These are phyloP conservation scores for Plasmodium knowlesi DNA, from an alignment of 169 alveolate species.

Conservation along the genomic window DNA sequence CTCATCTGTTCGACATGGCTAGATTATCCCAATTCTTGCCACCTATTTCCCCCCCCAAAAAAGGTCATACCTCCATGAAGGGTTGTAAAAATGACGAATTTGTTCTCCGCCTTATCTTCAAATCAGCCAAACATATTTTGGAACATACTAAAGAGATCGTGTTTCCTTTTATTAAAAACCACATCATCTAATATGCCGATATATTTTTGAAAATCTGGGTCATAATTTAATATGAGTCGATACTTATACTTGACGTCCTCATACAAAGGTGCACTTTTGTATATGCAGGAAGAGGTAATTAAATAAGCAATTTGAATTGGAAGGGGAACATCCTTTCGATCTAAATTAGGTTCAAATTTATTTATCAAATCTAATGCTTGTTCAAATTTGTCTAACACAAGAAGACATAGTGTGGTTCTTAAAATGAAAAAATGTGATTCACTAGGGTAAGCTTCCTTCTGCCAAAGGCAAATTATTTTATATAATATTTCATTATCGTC, in stretches of 20 bases:
- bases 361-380: constrained; percentile 45
- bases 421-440: constrained; percentile 55
- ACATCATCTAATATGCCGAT: constrained; percentile 19
- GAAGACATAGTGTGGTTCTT: constrained; percentile 56
- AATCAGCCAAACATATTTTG: constrained; percentile 45
- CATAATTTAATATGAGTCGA: constrained; percentile 71
- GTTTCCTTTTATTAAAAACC: constrained; percentile 27
- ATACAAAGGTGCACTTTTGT: constrained; percentile 31
- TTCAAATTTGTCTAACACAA: constrained; percentile 30
- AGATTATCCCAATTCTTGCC: not conserved
- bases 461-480: constrained; percentile 38
- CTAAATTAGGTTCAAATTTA: constrained; percentile 48
- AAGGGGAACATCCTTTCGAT: constrained; percentile 58
- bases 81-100: not conserved
- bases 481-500: constrained; percentile 38
- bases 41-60: not conserved
- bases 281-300: constrained; percentile 42
- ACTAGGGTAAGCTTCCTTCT: constrained; percentile 71
- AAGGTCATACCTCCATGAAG: not conserved
- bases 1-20: not conserved
- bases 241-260: constrained; percentile 73
- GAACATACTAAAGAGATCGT: constrained; percentile 34
- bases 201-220: constrained; percentile 68
- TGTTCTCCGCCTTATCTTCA: not conserved
- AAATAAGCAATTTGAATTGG: constrained; percentile 60